Evolutionary conservation across 345 rosid genomes (phyloP), one percentile per base, ranked within the genome.

Genomic region (Populus tremula): DNA sequence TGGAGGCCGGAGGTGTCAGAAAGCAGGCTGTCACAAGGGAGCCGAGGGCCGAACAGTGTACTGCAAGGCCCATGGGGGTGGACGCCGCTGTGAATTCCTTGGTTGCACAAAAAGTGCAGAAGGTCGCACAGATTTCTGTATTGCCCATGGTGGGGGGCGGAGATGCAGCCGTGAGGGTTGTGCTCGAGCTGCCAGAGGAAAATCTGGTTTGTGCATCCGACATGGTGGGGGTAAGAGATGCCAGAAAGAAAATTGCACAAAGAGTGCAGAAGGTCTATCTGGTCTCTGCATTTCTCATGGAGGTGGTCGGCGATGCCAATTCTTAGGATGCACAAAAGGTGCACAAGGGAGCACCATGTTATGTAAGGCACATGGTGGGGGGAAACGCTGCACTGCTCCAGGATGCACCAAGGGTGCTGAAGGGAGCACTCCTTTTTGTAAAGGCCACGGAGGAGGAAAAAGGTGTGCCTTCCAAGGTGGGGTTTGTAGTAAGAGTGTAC

Each of bases 21-120:
- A 86, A 84, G 85, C 83, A 38, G 99, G 93, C 49, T 93, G 99
- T 82, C 93, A 86, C 79, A 96, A 96, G 82, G 99, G 99, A 64
- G 99, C 99, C 27, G 99, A 96, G 87, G 99, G 99, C 43, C 86
- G 98, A 25, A 96, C 99, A 33, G 97, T 92, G 53, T 96, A 91
- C 82, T 96, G 99, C 81, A 96, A 96, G 87, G 94, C 98, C 77
- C 99, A 96, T 75, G 99, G 99, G 62, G 99, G 99, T 65, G 99
- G 98, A 54, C 92, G 97, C 27, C 88, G 99, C 39, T 96, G 99
- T 77, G 99, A 96, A 56, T 87, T 79, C 77, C 96, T 96, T 29
- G 99, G 99, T 54, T 96, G 99, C 86, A 96, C 99, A 43, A 96
- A 96, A 84, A 93, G 98, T 76, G 99, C 99, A 21, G 99, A 96